Evolutionary conservation across 495 filamentous ascomycete genomes (phyloP), one percentile per base, ranked within the genome.

Genomic region (Xylaria venustula): DNA sequence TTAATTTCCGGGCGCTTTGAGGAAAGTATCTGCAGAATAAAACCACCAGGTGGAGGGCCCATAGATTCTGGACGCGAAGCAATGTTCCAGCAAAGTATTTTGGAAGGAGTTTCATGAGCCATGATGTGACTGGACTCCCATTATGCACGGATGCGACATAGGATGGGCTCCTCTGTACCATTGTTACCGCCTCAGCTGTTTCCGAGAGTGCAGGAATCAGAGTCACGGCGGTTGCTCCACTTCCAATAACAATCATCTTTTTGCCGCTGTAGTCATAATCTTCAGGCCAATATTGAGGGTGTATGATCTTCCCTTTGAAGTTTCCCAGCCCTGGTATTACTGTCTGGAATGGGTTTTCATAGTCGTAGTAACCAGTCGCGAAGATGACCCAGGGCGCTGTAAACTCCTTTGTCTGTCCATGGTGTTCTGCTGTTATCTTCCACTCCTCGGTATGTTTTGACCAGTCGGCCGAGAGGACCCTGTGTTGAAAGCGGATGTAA

Each of bases 291-390:
- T 85, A 86, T 67, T 89, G 87, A 3, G 85, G 85, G 53, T 88
- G 83, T 7, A 87, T 74, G 2, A 82, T 72, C 19, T 72, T 63
- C 30, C 87, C 86, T 48, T 75, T 70, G 71, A 88, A 89, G 30
- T 70, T 70, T 0, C 83, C 79, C 30, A 89, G 67, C 3, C 85
- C 85, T 0, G 85, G 85, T 49, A 89, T 91, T 8, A 67, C 67
- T 4, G 80, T 68, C 42, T 83, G 60, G 36, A 87, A 62, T 0
- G 87, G 81, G 56, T 81, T 69, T 11, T 84, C 68, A 74, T 91
- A 90, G 68, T 86, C 81, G 64, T 87, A 88, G 71, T 90, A 91
- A 12, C 89, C 89, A 0, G 83, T 87, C 63, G 83, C 82, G 54
- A 83, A 70, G 54, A 90, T 73, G 40, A 90, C 47, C 69, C 87